Evolutionary conservation across 345 rosid species (phyloP), one percentile per base, ranked within the genome.

Genomic region (Camelina laxa): DNA sequence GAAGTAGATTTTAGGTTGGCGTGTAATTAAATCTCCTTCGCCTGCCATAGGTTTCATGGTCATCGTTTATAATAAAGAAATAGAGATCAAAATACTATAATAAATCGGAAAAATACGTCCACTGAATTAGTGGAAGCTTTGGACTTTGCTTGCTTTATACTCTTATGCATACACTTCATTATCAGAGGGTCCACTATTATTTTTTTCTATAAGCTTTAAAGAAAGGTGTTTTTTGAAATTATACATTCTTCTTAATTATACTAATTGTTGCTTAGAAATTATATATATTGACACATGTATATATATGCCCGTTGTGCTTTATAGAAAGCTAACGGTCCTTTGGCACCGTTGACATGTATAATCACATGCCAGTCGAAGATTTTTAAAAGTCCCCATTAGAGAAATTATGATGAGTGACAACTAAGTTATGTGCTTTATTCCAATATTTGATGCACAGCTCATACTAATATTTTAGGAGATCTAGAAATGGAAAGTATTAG

Each of bases 81-180:
- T 15, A 50, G 19, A 17, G 55, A 19, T 19, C 16, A 67, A 66
- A 30, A 62, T 30, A 60, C 67, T 49, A 59, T 30, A 6, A 6
- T 33, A 27, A 27, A 27, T 59, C 3, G 24, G 19, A 69, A 54
- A 70, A 63, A 45, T 24, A 24, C 27, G 65, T 57, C 80, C 80
- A 70, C 76, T 77, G 44, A 65, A 70, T 59, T 58, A 65, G 76
- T 77, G 76, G 80, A 65, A 49, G 60, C 77, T 77, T 77, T 72
- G 57, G 58, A 71, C 76, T 71, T 77, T 77, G 80, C 80, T 77
- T 71, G 76, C 76, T 77, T 77, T 77, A 77, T 65, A 71, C 80
- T 77, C 76, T 41, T 71, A 71, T 65, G 72, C 60, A 65, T 77
- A 71, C 76, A 71, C 48, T 77, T 76, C 76, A 77, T 71, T 57